Conservation (phyloP, 2,329 filamentous ascomycete species). For the Tolypocladium pustulatum region DNA sequence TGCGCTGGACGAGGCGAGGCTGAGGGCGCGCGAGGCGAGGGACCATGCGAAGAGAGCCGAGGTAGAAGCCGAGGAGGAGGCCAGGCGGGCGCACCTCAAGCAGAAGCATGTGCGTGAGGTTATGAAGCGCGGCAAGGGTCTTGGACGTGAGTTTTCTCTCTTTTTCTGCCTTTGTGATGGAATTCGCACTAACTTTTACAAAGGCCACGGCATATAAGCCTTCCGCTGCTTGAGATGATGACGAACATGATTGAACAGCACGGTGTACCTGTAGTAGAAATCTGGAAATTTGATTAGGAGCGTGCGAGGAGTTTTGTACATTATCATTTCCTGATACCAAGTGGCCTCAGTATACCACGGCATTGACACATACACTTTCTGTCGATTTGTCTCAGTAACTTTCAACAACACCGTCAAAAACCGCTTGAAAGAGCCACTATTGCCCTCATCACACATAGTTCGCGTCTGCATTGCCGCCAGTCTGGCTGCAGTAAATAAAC, state of each 20-base stretch:
- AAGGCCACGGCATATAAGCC: neutral
- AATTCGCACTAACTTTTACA: neutral
- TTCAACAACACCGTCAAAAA: too few species aligned
- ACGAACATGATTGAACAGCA: neutral
- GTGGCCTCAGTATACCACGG: too few species aligned
- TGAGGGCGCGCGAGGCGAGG: conserved; percentile 50
- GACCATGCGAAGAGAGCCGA: conserved; percentile 54
- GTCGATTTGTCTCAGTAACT: too few species aligned
- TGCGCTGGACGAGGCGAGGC: conserved; percentile 46
- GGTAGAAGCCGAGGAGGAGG: conserved; percentile 54
- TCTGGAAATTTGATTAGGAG: neutral
- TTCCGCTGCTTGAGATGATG: too few species aligned
- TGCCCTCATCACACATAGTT: too few species aligned
- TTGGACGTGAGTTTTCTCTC: conserved; percentile 16
- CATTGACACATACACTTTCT: too few species aligned
- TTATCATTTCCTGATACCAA: neutral
- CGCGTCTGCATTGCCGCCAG: too few species aligned
- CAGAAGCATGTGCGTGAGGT: conserved; percentile 53
- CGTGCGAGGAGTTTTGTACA: neutral
- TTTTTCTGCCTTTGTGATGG: neutral
- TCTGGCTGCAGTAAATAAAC: too few species aligned
- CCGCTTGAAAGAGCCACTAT: too few species aligned
- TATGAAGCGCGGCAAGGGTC: conserved; percentile 57
- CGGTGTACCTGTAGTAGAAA: neutral
- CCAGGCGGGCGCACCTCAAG: conserved; percentile 57